Base-by-base conservation (phyloP, 1,284 basidiomycete species). In the Ganoderma boninense region DNA sequence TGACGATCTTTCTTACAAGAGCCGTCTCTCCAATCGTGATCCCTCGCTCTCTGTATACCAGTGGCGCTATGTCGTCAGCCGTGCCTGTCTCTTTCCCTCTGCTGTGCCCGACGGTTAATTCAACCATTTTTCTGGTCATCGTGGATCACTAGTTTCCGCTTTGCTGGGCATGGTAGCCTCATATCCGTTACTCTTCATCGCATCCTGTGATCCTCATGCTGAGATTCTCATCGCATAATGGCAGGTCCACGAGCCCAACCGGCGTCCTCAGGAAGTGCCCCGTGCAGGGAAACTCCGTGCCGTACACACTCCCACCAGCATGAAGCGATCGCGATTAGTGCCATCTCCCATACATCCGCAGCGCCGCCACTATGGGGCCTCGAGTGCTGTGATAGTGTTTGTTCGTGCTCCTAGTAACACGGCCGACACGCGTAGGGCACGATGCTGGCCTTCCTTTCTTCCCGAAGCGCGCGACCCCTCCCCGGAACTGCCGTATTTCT, bases 361-460 rank as follows among this genome's bases (percentile, higher is more conserved):
- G 69, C 54, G 54, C 14, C 40, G 16, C 66, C 60, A 46, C 54
- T 29, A 56, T 68, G 64, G 49, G 35, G 56, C 52, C 59, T 49
- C 38, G 46, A 49, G 64, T 23, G 44, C 52, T 42, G 68, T 66
- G 44, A 61, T 66, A 59, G 66, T 52, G 56, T 44, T 49, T n/a
- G 38, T 64, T 69, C 65, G 32, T 40, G 42, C n/a, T 62, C 64
- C 71, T 46, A 52, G 61, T 60, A 65, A 43, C 40, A 32, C 23
- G 49, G 26, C 32, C 18, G 62, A 62, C 73, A 74, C 61, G 73
- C 69, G 73, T 67, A 65, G 18, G 29, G 69, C 73, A 74, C 69
- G 73, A 67, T 70, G 70, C 59, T n/a, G 18, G 46, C 46, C 70
- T 74, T 74, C 73, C 70, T 70, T 74, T 72, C 62, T 72, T 61